Percentiles rank a stretch among this genome's conserved stretches.
Conservation (phyloP, 2,329 filamentous ascomycete genomes). For the Beauveria sp. region DNA sequence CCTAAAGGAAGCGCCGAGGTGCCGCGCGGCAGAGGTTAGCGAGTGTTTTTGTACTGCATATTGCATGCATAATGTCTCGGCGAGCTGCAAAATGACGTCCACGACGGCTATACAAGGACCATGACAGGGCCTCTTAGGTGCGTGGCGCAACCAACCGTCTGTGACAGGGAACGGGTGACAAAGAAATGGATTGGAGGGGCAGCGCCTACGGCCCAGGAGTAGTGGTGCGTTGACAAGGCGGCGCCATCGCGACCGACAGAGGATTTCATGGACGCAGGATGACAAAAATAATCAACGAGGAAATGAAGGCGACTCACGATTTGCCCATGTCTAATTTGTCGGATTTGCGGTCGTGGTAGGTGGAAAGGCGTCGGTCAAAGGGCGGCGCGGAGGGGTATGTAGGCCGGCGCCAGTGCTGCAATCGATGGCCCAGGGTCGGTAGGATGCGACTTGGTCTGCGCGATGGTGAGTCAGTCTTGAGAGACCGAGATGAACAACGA, state of each 20-base stretch:
- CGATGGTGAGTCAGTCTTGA: background rate
- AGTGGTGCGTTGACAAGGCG: background rate
- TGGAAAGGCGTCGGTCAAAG: background rate
- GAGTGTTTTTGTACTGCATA: background rate
- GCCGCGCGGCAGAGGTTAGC: conserved; percentile 13
- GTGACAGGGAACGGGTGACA: background rate
- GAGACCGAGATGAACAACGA: background rate
- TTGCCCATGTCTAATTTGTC: conserved; percentile 7
- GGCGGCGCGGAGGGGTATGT: background rate
- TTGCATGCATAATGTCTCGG: background rate
- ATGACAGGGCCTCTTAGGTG: background rate
- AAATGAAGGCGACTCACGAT: conserved; percentile 5
- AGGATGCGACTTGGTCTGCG: background rate
- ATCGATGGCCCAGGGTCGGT: background rate
- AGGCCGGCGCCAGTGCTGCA: conserved; percentile 2
- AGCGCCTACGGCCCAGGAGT: background rate
- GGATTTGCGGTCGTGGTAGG: background rate
- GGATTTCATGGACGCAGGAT: background rate
- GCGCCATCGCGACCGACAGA: background rate
- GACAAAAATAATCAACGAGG: background rate
- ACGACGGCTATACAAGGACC: background rate
- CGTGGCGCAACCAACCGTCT: background rate
- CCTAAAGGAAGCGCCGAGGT: conserved; percentile 39
- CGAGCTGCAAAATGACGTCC: background rate
- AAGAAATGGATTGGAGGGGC: background rate